phyloP scores from a whole-genome alignment of 1,284 basidiomycete species.

The Filobasidium uniguttulatum region DNA sequence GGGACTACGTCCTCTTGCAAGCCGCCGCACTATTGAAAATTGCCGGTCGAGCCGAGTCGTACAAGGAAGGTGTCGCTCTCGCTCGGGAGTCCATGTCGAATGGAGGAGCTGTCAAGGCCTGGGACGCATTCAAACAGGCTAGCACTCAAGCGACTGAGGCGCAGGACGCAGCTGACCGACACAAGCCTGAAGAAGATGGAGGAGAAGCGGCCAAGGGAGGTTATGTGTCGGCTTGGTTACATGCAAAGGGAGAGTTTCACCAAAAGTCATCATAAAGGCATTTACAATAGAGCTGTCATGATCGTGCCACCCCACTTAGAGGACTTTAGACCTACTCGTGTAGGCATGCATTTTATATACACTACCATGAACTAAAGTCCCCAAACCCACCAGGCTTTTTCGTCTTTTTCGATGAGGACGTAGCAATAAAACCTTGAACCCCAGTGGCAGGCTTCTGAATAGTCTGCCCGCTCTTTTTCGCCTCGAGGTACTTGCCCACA shows the following conservation, averaged over 20 bases:
- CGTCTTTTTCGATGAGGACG: slow-evolving; percentile 14
- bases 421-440: slow-evolving; percentile 6
- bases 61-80: slow-evolving; percentile 55
- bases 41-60: slow-evolving; percentile 55
- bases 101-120: slow-evolving; percentile 61
- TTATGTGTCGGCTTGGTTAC: slow-evolving; percentile 32
- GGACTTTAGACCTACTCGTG: too few relatives aligned
- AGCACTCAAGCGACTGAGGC: slow-evolving; percentile 32
- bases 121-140: slow-evolving; percentile 45
- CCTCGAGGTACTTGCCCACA: slow-evolving; percentile 38
- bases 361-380: slow-evolving; percentile 14
- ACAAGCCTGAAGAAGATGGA: slow-evolving; percentile 33
- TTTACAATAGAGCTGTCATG: too few relatives aligned
- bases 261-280: too few relatives aligned
- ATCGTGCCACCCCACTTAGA: too few relatives aligned
- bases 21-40: slow-evolving; percentile 68
- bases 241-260: slow-evolving; percentile 1
- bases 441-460: background rate
- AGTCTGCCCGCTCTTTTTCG: too few relatives aligned
- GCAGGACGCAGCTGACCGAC: slow-evolving; percentile 19
- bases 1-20: slow-evolving; percentile 75
- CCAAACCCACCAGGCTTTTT: slow-evolving; percentile 15
- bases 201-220: slow-evolving; percentile 37
- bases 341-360: too few relatives aligned
- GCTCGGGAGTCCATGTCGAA: slow-evolving; percentile 59